These are phyloP conservation scores for Ganoderma meredithae DNA, from an alignment of 1,284 basidiomycete genomes.

Conservation along the genomic window DNA sequence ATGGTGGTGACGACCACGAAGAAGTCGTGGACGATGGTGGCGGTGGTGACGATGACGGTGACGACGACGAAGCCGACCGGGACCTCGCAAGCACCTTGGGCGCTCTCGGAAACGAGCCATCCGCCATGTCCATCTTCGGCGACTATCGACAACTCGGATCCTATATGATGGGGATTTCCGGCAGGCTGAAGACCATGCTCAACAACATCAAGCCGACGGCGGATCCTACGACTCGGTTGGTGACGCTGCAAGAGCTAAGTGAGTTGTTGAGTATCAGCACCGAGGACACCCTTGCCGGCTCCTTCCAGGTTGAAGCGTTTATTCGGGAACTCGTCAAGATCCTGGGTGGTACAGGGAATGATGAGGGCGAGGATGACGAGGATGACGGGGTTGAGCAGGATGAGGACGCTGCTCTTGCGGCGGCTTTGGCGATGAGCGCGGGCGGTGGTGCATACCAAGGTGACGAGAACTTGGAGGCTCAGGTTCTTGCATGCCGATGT, in stretches of 20 bases:
- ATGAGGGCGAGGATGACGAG: constrained; percentile 73
- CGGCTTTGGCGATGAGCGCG: constrained; percentile 79
- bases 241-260: constrained; percentile 94
- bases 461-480: constrained; percentile 89
- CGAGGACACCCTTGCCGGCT: constrained; percentile 95
- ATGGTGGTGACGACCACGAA: constrained; percentile 50
- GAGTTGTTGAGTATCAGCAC: constrained; percentile 96
- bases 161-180: constrained; percentile 89
- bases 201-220: constrained; percentile 87
- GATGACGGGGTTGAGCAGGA: constrained; percentile 70
- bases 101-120: constrained; percentile 69
- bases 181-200: constrained; percentile 88
- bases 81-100: constrained; percentile 40
- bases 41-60: constrained; percentile 53
- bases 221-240: constrained; percentile 82
- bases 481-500: constrained; percentile 93
- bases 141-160: constrained; percentile 88
- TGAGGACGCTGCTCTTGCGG: constrained; percentile 86
- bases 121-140: constrained; percentile 80
- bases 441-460: constrained; percentile 70
- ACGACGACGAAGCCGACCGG: constrained; percentile 51
- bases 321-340: constrained; percentile 94
- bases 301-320: constrained; percentile 92
- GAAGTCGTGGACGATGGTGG: constrained; percentile 50
- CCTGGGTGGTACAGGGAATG: constrained; percentile 82